Base-by-base conservation (phyloP, 2,329 filamentous ascomycete genomes). In the Diplodia intermedia region DNA sequence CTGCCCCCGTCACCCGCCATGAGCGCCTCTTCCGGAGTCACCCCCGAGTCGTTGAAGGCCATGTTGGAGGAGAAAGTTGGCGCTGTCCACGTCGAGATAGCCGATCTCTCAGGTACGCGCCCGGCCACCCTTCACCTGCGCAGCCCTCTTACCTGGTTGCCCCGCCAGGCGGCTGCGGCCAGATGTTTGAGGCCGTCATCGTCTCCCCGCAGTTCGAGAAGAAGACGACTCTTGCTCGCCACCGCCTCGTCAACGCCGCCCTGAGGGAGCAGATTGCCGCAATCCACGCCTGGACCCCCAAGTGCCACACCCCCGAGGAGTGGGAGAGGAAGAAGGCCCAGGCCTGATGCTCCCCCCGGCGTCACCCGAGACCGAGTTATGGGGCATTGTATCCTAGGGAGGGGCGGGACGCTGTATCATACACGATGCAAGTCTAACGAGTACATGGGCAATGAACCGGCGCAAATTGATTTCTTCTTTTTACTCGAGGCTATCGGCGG, bases 281-380 rank as follows among this genome's bases (percentile, higher is more conserved):
- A 71, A 97, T 97, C 73, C 94, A 97, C 82, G 94, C 94, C 49
- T 97, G 94, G 94, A 96, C 92, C 67, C 92, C 93, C 33, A 96
- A 93, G 81, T 97, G 94, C 79, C 91, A 93, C 82, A 97, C 94
- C 9, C 92, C 92, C 0, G 92, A 93, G 75, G 92, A 97, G 82
- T 97, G 91, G 89, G 88, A 92, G 81, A 89, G 87, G 79, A 86
- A 90, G 79, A 85, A 86, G 70, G 76, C 73, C 6, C 76, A 79
- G 70, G 61, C 69, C n/a, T 73, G 68, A 71, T 69, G 43, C 26
- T 15, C 15, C 12, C 3, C 15, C 18, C 43, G 9, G 15, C 12
- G 9, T 50, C 31, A 36, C 2, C 15, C 15, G 23, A 52, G 18
- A 31, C 20, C 12, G 43, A 43, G 38, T 29, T 31, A 33, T 11